phyloP scores from a whole-genome alignment of 768 basidiomycete genomes.

The Lactifluus subvellereus region DNA sequence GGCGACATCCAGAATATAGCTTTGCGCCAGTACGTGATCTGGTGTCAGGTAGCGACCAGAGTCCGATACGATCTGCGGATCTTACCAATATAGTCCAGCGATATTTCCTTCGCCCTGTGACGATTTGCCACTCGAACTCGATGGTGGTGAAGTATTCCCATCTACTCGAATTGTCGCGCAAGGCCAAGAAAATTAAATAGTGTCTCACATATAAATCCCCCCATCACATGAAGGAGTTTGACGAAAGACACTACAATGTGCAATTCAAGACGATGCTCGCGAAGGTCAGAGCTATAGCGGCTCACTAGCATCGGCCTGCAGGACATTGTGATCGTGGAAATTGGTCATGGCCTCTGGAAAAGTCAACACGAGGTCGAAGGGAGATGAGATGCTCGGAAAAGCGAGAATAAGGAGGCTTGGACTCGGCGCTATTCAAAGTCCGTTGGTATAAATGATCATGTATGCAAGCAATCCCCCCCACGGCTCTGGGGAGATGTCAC shows the following conservation, averaged over 20 bases:
- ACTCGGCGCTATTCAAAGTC: background rate
- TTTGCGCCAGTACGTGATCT: background rate
- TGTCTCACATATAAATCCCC: slow-evolving; percentile 14
- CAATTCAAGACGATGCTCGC: background rate
- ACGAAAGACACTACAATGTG: slow-evolving; percentile 10
- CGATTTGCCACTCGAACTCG: slow-evolving; percentile 21
- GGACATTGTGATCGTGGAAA: slow-evolving; percentile 10
- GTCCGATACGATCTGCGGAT: background rate
- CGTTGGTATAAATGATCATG: background rate
- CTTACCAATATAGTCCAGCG: slow-evolving; percentile 21
- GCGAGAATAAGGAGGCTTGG: background rate
- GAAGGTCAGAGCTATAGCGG: background rate
- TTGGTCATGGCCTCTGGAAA: slow-evolving; percentile 14
- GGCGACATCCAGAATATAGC: slow-evolving; percentile 20
- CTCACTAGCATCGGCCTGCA: slow-evolving; percentile 1
- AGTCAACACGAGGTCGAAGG: background rate
- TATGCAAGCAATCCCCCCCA: background rate
- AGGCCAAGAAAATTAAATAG: background rate
- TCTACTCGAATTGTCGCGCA: background rate
- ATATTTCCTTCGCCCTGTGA: slow-evolving; percentile 11
- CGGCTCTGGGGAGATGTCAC: too few species aligned
- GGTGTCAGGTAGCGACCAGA: background rate
- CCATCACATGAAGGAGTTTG: slow-evolving; percentile 17
- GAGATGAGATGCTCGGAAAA: background rate
- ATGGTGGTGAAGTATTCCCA: slow-evolving; percentile 16